These are phyloP conservation scores for Pugionium cornutum DNA, from an alignment of 345 rosid species.

Conservation along the genomic window DNA sequence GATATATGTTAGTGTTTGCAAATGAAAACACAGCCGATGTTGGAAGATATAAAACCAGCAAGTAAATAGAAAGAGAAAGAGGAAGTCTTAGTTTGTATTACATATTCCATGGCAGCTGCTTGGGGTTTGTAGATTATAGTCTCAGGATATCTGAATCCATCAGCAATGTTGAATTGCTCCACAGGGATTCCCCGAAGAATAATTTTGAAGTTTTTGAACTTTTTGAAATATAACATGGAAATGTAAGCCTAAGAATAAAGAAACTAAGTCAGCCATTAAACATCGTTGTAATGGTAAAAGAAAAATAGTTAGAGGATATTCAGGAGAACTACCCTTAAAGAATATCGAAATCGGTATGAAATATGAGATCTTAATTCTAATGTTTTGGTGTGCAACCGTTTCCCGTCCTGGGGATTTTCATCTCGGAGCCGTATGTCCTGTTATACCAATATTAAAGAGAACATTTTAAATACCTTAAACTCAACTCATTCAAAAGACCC, in stretches of 20 bases:
- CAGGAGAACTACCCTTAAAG: slow-evolving; percentile 61
- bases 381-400: slow-evolving; percentile 33
- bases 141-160: slow-evolving; percentile 49
- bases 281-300: slow-evolving; percentile 6
- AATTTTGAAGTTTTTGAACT: slow-evolving; percentile 70
- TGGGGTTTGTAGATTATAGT: slow-evolving; percentile 67
- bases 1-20: background rate
- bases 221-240: slow-evolving; percentile 74
- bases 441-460: background rate
- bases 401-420: slow-evolving; percentile 49
- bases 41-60: background rate
- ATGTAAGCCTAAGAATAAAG: slow-evolving; percentile 66
- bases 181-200: slow-evolving; percentile 78
- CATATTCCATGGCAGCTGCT: slow-evolving; percentile 48
- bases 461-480: background rate
- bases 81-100: slow-evolving; percentile 34
- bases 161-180: slow-evolving; percentile 60
- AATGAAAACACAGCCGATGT: background rate
- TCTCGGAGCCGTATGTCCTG: slow-evolving; percentile 83
- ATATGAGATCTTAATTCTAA: slow-evolving; percentile 63
- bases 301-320: slow-evolving; percentile 22
- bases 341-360: slow-evolving; percentile 63
- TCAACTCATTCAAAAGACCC: background rate
- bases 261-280: slow-evolving; percentile 20
- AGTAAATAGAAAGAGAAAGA: slow-evolving; percentile 3